A percentile compares a stretch with the other conserved stretches of the same genome.
Evolutionary conservation across 306 rosid genomes (phyloP).

Genomic region (Sechiopsis laciniata): DNA sequence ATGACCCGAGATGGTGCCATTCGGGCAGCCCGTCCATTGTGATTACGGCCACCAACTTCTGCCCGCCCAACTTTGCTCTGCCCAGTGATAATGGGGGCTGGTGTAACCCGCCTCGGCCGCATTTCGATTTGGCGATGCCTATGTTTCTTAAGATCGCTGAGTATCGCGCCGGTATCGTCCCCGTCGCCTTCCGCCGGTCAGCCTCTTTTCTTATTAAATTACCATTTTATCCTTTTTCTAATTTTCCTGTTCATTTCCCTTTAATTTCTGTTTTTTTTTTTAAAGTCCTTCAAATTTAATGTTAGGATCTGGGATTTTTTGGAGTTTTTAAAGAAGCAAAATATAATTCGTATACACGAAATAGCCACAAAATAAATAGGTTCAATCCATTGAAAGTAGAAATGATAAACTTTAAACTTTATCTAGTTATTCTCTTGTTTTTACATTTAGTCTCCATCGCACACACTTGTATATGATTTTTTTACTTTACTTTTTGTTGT

Average conservation of each 20-base stretch:
- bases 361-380: no score
- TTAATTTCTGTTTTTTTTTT: neutral
- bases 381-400: no score
- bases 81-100: constrained; percentile 65
- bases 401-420: no score
- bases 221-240: no score
- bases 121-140: constrained; percentile 72
- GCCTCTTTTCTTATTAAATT: neutral
- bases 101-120: constrained; percentile 74
- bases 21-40: constrained; percentile 60
- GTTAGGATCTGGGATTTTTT: no score
- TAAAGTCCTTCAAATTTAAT: no score
- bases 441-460: no score
- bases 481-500: no score
- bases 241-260: neutral
- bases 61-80: constrained; percentile 62
- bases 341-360: no score
- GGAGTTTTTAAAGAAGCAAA: no score
- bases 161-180: constrained; percentile 69
- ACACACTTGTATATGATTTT: no score
- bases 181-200: constrained; percentile 57
- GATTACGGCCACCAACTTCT: constrained; percentile 58
- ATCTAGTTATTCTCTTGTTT: no score
- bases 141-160: constrained; percentile 67
- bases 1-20: constrained; percentile 52